Evolutionary conservation across 768 basidiomycete species (phyloP).

Genomic region (Kwoniella pini): DNA sequence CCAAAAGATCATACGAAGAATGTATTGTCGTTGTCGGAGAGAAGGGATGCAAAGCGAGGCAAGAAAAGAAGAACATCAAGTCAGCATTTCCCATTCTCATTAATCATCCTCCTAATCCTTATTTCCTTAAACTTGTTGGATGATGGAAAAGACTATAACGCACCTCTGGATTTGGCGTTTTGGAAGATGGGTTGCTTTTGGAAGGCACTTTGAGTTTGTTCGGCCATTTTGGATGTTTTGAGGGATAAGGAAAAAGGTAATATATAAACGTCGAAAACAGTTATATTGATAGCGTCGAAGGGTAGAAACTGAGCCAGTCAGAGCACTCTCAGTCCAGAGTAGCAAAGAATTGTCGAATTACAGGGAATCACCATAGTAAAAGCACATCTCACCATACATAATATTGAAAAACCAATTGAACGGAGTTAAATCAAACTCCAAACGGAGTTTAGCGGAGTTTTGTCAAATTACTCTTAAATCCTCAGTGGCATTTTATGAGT

Average conservation of each 20-base stretch:
- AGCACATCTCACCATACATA: background rate
- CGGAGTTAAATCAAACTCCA: background rate
- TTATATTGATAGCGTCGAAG: background rate
- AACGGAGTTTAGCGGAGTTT: background rate
- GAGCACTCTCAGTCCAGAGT: background rate
- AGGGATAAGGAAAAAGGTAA: background rate
- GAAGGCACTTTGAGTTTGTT: slow-evolving; percentile 92
- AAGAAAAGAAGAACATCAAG: slow-evolving; percentile 9
- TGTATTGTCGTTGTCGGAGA: background rate
- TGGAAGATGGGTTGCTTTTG: slow-evolving; percentile 99
- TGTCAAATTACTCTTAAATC: background rate
- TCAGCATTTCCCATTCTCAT: slow-evolving; percentile 15
- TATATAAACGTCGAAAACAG: background rate
- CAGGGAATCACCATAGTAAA: no score
- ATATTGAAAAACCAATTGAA: background rate
- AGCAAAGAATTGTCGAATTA: background rate
- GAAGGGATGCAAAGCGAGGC: background rate
- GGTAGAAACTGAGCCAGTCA: background rate
- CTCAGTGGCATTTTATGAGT: slow-evolving; percentile 8
- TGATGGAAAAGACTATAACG: slow-evolving; percentile 53
- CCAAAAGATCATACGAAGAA: no score
- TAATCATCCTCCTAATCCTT: background rate
- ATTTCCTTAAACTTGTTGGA: background rate
- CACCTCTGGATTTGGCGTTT: slow-evolving; percentile 90
- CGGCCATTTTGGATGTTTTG: slow-evolving; percentile 52